A percentile compares a stretch with the other conserved stretches of the same genome.
These are phyloP conservation scores for Cutaneotrichosporon sp. DNA, from an alignment of 1,284 basidiomycete species.

Conservation along the genomic window DNA sequence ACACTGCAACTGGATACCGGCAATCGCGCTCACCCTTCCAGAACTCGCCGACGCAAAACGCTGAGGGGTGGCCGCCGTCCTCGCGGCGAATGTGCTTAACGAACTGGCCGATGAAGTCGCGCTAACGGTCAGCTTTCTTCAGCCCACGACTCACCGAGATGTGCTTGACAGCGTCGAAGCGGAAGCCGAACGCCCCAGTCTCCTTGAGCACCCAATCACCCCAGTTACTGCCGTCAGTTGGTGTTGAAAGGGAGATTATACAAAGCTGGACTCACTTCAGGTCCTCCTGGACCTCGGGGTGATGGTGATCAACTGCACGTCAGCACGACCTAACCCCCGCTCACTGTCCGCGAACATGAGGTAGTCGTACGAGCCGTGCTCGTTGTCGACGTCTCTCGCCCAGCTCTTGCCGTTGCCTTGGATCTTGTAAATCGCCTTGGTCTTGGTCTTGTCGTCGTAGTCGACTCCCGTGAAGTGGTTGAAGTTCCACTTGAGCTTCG, in stretches of 20 bases:
- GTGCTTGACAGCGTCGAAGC: constrained; percentile 81
- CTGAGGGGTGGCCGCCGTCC: constrained; percentile 46
- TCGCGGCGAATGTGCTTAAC: constrained; percentile 57
- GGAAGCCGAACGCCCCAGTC: constrained; percentile 75
- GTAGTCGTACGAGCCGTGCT: constrained; percentile 56
- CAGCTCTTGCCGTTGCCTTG: constrained; percentile 60
- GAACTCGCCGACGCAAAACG: constrained; percentile 60
- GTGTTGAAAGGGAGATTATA: not conserved
- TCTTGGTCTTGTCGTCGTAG: constrained; percentile 71
- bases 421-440: constrained; percentile 63
- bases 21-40: constrained; percentile 53
- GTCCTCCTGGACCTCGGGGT: constrained; percentile 65
- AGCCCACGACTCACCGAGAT: constrained; percentile 40
- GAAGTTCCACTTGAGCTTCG: constrained; percentile 57
- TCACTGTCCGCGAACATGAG: constrained; percentile 49
- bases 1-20: not conserved
- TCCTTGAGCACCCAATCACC: constrained; percentile 64
- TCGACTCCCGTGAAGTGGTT: constrained; percentile 70
- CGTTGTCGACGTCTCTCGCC: constrained; percentile 56
- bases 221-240: constrained; percentile 54
- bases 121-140: constrained; percentile 19
- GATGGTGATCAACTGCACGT: constrained; percentile 69
- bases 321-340: not conserved
- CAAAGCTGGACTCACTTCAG: constrained; percentile 33
- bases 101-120: constrained; percentile 58